phyloP scores from a whole-genome alignment of 495 filamentous ascomycete genomes.

The Trypethelium eluteriae region DNA sequence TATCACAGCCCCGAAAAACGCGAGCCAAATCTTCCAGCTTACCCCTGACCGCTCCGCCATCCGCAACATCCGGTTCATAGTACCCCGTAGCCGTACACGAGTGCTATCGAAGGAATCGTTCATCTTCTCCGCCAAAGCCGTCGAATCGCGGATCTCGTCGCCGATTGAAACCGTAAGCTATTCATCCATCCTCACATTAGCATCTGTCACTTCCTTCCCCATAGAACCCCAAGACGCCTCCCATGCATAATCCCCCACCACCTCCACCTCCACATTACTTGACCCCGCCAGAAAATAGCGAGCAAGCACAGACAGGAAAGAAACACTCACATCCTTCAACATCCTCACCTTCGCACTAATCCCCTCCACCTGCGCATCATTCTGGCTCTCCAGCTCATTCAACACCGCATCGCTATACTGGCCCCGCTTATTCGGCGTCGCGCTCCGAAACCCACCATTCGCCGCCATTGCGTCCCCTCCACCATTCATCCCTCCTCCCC shows the following conservation, averaged over 20 bases:
- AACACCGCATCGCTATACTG: conserved; percentile 92
- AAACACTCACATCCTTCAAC: conserved; percentile 74
- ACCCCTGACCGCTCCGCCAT: conserved; percentile 94
- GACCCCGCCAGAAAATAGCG: neutral
- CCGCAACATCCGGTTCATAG: conserved; percentile 92
- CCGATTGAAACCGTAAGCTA: conserved; percentile 90
- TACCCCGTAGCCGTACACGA: conserved; percentile 67
- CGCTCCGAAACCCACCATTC: conserved; percentile 46
- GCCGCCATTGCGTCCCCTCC: conserved; percentile 21
- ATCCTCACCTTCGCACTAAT: conserved; percentile 84
- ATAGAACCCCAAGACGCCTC: neutral
- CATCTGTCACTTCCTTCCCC: neutral
- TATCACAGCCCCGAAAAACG: conserved; percentile 74
- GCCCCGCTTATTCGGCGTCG: conserved; percentile 83
- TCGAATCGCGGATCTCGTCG: conserved; percentile 82
- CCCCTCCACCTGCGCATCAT: conserved; percentile 82
- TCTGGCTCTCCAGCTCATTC: conserved; percentile 89
- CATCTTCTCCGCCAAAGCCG: conserved; percentile 76
- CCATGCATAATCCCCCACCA: neutral
- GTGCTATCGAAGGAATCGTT: conserved; percentile 88
- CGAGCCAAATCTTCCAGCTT: conserved; percentile 87
- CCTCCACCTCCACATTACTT: too few species aligned
- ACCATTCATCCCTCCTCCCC: conserved; percentile 30
- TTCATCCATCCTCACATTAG: neutral
- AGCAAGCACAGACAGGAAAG: neutral